Evolutionary conservation across 2,329 filamentous ascomycete genomes (phyloP), one percentile per base, ranked within the genome.

Genomic region (Nemania bipapillata): DNA sequence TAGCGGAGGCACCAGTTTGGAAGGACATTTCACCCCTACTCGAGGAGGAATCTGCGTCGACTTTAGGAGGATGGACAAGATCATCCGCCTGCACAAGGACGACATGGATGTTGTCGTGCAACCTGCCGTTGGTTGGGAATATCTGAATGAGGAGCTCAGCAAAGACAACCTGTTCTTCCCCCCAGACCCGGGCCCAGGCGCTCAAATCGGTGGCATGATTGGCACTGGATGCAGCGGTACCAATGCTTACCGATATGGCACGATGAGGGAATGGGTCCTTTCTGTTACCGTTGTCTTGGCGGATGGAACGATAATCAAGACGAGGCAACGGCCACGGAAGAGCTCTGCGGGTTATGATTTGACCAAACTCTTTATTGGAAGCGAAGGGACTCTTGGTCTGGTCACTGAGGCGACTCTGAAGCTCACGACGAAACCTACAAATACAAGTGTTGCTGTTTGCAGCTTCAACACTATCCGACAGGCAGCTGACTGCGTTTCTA

Each of bases 251-350:
- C 86, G 92, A 56, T 96, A 96, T 77, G 93, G 92, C 59, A 96
- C 92, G 0, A 96, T 96, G 92, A 88, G 91, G 62, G 93, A 96
- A 77, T 96, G 92, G 92, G 92, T 96, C 1, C 81, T 95, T 9
- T 91, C 89, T 58, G 82, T 96, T 56, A 96, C 92, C 0, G 91
- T 96, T 1, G 92, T 96, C 0, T 85, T 96, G 60, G 91, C 92
- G 1, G 92, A 96, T 78, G 92, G 93, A 24, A 93, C 91, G 0
- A 81, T 94, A 37, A 89, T 95, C 76, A 93, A 93, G 81, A 95
- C 92, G 3, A 86, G 90, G 68, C 91, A 93, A 77, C 85, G 92
- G 28, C 91, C 92, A 2, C 85, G 92, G 59, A 95, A 94, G 80
- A 92, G 90, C 63, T 92, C 89, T 60, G 92, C 92, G 12, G 92